Percentiles rank a stretch among this genome's conserved stretches.
phyloP scores from a whole-genome alignment of 2,329 filamentous ascomycete species.

The Aspergillus versicolor region DNA sequence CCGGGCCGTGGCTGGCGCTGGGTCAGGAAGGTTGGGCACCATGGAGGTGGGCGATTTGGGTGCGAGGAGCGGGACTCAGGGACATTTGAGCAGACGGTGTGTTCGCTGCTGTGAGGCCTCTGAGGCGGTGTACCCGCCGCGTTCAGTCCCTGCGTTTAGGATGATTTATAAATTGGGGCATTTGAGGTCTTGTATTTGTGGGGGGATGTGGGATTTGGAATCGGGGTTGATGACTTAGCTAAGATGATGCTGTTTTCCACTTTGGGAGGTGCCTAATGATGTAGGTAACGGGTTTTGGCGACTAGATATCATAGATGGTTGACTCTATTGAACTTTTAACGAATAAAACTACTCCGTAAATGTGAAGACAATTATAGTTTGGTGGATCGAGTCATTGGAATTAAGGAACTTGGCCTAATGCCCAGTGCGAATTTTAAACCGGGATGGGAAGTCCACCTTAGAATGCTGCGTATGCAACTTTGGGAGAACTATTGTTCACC shows the following conservation, averaged over 20 bases:
- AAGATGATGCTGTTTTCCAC: not conserved
- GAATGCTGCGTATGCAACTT: too few relatives aligned
- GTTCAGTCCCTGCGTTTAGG: slow-evolving; percentile 35
- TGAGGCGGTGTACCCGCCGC: slow-evolving; percentile 55
- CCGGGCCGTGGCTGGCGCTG: slow-evolving; percentile 1
- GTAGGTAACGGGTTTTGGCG: not conserved
- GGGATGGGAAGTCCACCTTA: too few relatives aligned
- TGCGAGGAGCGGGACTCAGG: slow-evolving; percentile 7
- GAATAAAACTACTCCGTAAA: too few relatives aligned
- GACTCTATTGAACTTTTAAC: too few relatives aligned
- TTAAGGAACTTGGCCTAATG: too few relatives aligned
- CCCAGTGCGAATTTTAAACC: too few relatives aligned
- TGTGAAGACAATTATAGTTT: too few relatives aligned
- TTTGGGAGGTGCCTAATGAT: not conserved
- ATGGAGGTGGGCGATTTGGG: not conserved
- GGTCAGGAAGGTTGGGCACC: not conserved
- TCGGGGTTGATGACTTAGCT: slow-evolving; percentile 12
- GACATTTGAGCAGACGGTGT: slow-evolving; percentile 46
- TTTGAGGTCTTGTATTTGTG: slow-evolving; percentile 41
- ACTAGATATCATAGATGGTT: too few relatives aligned
- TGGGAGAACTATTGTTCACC: not conserved
- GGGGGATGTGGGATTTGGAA: slow-evolving; percentile 42
- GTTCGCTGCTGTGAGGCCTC: slow-evolving; percentile 65
- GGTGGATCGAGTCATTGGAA: too few relatives aligned
- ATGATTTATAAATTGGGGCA: slow-evolving; percentile 40